Evolutionary conservation across 441 rosid genomes (phyloP).

Genomic region (Melastoma candidum): DNA sequence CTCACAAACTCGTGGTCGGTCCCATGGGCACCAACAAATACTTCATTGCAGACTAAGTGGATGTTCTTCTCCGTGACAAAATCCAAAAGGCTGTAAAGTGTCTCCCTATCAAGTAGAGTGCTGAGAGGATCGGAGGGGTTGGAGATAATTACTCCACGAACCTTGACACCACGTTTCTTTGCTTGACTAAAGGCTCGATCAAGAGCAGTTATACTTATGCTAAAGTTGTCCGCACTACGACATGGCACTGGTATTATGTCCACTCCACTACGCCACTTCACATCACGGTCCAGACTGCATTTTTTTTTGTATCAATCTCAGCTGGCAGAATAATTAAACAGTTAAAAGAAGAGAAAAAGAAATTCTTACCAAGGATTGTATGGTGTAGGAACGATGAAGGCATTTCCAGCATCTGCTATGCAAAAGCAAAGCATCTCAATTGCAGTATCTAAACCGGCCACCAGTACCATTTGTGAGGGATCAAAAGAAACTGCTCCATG

Average conservation of each 20-base stretch:
- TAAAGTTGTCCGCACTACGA: conserved; percentile 15
- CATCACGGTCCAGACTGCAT: conserved; percentile 17
- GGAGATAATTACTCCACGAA: conserved; percentile 15
- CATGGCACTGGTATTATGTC: conserved; percentile 20
- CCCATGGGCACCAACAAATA: conserved; percentile 53
- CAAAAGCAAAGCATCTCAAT: conserved; percentile 75
- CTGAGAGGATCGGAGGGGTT: conserved; percentile 13
- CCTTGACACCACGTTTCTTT: conserved; percentile 16
- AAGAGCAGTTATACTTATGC: conserved; percentile 14
- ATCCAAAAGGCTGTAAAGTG: conserved; percentile 56
- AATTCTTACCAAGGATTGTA: conserved; percentile 53
- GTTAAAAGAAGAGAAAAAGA: too few relatives aligned
- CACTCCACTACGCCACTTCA: conserved; percentile 19
- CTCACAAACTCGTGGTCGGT: conserved; percentile 50
- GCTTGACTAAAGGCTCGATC: conserved; percentile 18
- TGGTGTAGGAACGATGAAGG: conserved; percentile 80
- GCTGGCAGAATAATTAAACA: background rate
- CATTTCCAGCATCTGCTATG: conserved; percentile 84
- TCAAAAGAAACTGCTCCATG: conserved; percentile 43
- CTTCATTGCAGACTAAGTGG: conserved; percentile 66
- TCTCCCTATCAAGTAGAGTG: conserved; percentile 36
- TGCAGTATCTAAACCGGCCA: conserved; percentile 75
- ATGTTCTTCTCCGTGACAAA: conserved; percentile 85
- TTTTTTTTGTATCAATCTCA: background rate
- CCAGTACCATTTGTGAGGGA: conserved; percentile 56